Evolutionary conservation across 2,329 filamentous ascomycete genomes (phyloP).

Genomic region (Aspergillus uvarum): DNA sequence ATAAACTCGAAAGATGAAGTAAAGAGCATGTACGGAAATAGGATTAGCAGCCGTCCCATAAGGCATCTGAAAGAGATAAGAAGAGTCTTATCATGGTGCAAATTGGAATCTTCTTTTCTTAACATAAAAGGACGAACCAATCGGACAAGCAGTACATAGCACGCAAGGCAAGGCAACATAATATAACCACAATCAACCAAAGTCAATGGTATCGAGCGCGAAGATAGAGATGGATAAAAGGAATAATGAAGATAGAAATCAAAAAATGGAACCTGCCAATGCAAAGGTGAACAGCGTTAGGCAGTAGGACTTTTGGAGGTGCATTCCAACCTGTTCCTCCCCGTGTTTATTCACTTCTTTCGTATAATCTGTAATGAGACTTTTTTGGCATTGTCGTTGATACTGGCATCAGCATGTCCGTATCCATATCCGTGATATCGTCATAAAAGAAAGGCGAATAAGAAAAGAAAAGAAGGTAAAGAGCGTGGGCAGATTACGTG

Average conservation of each 20-base stretch:
- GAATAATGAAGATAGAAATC: too few relatives aligned
- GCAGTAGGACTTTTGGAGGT: background rate
- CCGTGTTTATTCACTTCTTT: constrained; percentile 1
- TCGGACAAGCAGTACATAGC: constrained; percentile 8
- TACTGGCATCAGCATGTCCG: constrained; percentile 13
- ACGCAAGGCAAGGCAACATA: constrained; percentile 16
- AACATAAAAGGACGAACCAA: constrained; percentile 18
- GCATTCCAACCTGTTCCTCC: background rate
- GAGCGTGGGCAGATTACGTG: constrained; percentile 25
- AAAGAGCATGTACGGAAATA: background rate
- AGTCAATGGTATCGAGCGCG: constrained; percentile 21
- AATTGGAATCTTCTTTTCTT: background rate
- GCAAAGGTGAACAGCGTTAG: background rate
- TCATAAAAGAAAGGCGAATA: constrained; percentile 9
- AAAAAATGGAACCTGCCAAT: background rate
- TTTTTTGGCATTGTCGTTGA: constrained; percentile 6
- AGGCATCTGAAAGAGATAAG: background rate
- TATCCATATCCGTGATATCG: constrained; percentile 14
- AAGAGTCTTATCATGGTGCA: background rate
- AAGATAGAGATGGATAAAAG: constrained; percentile 14
- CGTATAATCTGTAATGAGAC: background rate
- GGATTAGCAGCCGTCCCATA: background rate
- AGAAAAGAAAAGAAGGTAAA: constrained; percentile 12
- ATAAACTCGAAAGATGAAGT: background rate
- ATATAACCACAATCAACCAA: constrained; percentile 13